Base-by-base conservation (phyloP, 2,329 filamentous ascomycete genomes). In the Fusarium nisikadoi region DNA sequence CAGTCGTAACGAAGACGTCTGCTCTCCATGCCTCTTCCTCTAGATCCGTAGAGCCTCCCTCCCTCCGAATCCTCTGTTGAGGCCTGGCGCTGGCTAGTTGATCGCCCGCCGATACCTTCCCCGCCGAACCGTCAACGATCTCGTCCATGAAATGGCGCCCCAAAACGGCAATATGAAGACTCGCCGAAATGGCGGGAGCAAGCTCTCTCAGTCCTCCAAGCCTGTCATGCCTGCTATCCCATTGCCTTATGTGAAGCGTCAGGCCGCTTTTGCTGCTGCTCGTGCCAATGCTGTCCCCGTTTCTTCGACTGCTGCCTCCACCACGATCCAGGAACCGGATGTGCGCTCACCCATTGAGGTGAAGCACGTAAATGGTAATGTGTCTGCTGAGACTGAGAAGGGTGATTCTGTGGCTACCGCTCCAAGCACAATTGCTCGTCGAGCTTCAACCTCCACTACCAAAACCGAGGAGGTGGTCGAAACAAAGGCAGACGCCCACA, bases 151-250 rank as follows among this genome's bases (percentile, higher is more conserved):
- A 55, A 83, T 83, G 81, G 79, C 80, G 59, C 80, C 81, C 45
- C 60, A 73, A 56, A 81, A 78, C 74, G 79, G 78, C 71, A 76
- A 78, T 47, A 74, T 71, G 68, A 80, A 78, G 75, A 62, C 76
- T 72, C 80, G 80, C 71, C 78, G 78, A 72, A 71, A 73, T 64
- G 76, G 71, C 60, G 59, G 71, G 52, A 72, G 71, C 73, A 80
- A 78, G 75, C 77, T 79, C 66, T 75, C 73, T 62, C 77, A 79
- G 58, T 75, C 71, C 63, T 68, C 76, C 63, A 81, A 80, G 70
- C 76, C 80, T 52, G 77, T 83, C 43, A 75, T 81, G 62, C 82
- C 82, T 65, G 82, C 79, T 61, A 79, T 84, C 49, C 82, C 82
- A 53, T 71, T 84, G 68, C 80, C 80, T 23, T 78, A 82, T 68